Base-by-base conservation (phyloP, 441 rosid species). In the Corymbia citriodora region DNA sequence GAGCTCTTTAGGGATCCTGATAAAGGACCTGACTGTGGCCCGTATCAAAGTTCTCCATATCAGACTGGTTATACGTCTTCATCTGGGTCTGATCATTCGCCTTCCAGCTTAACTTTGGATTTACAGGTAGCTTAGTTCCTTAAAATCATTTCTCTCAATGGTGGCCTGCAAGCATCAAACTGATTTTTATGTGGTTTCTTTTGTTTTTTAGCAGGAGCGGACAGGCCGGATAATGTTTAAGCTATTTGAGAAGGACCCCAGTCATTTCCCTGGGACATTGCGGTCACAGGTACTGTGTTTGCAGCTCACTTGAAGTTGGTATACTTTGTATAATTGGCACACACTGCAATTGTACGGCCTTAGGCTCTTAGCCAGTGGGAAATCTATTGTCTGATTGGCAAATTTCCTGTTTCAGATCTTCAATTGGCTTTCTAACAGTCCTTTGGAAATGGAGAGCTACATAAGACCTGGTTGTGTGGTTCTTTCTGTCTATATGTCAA, bases 381-480 rank as follows among this genome's bases (percentile, higher is more conserved):
- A 18, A 10, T 33, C 89, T 61, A 29, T 25, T n/a, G 9, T 87
- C 85, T 87, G 68, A 70, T 45, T 27, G 68, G 11, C 36, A 45
- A 52, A 52, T 70, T 87, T 29, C 87, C 36, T 55, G 85, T 27
- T 87, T 72, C 95, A 97, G 99, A 96, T 96, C 89, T 96, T 92
- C 93, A 95, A 93, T 92, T 97, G 99, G 99, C 99, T 96, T 92
- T 96, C 98, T 55, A 97, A 87, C 93, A 94, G 98, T 93, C 99
- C 99, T 65, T 94, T 97, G 65, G 99, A 97, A 89, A 96, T 97
- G 99, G 99, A 97, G 94, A 97, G 99, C 93, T 96, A 96, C 94
- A 97, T 97, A 90, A 96, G 99, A 92, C 99, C 99, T 85, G 99
- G 99, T 59, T 97, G 99, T 91, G 96, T 97, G 92, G 95, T 97